Percentiles rank a stretch among this genome's conserved stretches.
Conservation (phyloP, 176 grass and related monocot species). For the Eremochloa ophiuroides region DNA sequence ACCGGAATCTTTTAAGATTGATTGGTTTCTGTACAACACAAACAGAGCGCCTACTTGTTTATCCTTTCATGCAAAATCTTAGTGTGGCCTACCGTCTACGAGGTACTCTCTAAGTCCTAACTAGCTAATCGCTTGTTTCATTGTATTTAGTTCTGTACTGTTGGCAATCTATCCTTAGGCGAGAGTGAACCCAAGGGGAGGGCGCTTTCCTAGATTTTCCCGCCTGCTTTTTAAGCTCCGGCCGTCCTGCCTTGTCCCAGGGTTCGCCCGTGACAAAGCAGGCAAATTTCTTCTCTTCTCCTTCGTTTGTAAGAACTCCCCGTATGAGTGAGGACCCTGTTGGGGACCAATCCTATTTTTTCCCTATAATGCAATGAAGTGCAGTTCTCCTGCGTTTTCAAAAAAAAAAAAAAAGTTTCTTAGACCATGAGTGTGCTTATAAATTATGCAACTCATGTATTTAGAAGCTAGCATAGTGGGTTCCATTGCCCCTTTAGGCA, state of each 20-base stretch:
- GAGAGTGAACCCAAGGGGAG: constrained; percentile 27
- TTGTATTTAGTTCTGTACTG: background rate
- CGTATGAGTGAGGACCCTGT: too few species aligned
- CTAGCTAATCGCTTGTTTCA: constrained; percentile 17
- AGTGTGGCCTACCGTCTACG: constrained; percentile 92
- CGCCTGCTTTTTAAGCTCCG: constrained; percentile 51
- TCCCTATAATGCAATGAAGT: too few species aligned
- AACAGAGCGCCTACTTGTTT: constrained; percentile 89
- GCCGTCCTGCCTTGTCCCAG: constrained; percentile 20
- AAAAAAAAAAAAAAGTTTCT: too few species aligned
- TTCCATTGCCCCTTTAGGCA: background rate
- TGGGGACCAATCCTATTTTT: too few species aligned
- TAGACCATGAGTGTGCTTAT: background rate
- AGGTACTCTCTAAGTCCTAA: constrained; percentile 53
- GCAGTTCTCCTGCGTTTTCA: too few species aligned
- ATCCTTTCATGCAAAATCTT: constrained; percentile 98
- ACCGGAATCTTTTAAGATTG: constrained; percentile 90
- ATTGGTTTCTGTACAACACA: constrained; percentile 97
- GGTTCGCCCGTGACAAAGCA: constrained; percentile 55
- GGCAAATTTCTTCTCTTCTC: constrained; percentile 22
- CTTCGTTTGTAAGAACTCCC: too few species aligned
- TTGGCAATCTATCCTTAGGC: constrained; percentile 34
- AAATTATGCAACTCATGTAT: constrained; percentile 7
- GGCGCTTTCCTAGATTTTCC: constrained; percentile 41
- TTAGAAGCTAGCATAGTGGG: background rate